A percentile compares a stretch with the other conserved stretches of the same genome.
Conservation (phyloP, 768 basidiomycete species). For the Rhizopogon vulgaris region DNA sequence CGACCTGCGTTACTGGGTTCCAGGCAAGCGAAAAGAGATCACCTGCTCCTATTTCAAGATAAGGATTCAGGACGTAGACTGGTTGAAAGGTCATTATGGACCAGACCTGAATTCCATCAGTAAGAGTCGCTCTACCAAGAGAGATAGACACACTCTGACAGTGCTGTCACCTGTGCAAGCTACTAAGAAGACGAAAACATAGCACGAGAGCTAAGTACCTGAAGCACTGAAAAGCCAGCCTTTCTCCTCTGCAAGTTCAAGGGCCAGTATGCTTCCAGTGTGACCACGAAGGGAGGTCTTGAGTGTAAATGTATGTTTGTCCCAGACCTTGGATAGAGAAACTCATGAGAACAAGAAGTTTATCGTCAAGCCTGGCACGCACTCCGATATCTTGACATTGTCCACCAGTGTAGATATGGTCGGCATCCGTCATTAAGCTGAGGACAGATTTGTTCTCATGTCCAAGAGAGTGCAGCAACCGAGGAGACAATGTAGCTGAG, state of each 20-base stretch:
- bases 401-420: conserved; percentile 77
- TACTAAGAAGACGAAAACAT: conserved; percentile 1
- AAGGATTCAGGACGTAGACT: conserved; percentile 71
- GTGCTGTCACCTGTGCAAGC: conserved; percentile 71
- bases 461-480: conserved; percentile 63
- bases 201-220: conserved; percentile 37
- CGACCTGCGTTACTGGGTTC: conserved; percentile 58
- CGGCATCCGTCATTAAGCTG: conserved; percentile 64
- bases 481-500: conserved; percentile 35
- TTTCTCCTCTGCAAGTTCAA: conserved; percentile 70
- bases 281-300: conserved; percentile 72
- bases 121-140: not conserved
- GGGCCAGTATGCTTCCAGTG: conserved; percentile 74
- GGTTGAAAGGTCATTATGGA: conserved; percentile 59
- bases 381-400: conserved; percentile 61
- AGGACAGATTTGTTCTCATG: conserved; percentile 66
- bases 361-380: conserved; percentile 39
- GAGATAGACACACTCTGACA: conserved; percentile 52
- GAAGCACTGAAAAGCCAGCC: conserved; percentile 89
- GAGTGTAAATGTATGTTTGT: conserved; percentile 62
- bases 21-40: conserved; percentile 85
- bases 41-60: conserved; percentile 74
- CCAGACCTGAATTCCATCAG: conserved; percentile 58
- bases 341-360: not conserved
- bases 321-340: conserved; percentile 65